Evolutionary conservation across 441 rosid genomes (phyloP), one percentile per base, ranked within the genome.

Genomic region (Arabidopsis lyrata): DNA sequence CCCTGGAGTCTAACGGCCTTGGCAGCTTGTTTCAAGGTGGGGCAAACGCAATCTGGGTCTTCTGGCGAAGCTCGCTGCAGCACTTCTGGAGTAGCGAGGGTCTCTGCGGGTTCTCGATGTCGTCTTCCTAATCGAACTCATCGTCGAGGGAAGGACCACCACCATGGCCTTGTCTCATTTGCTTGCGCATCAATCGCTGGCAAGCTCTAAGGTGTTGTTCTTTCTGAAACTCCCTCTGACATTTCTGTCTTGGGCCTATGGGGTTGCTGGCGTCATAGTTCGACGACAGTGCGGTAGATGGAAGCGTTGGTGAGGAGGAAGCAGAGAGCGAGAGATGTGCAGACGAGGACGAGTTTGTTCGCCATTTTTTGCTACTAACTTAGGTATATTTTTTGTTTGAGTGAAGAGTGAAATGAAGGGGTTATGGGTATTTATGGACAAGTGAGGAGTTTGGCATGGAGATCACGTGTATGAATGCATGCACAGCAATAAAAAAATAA

Each of bases 241-340:
- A 75, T 41, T 16, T 49, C 62, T 50, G 20, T 27, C 0, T 7
- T 65, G 49, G 22, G 31, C 53, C 44, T 6, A 13, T 5, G 3
- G 5, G 69, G 74, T 53, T 68, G 55, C 10, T 59, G 15, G 1
- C 24, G 5, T 53, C 69, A n/a, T 52, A 75, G 34, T 58, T 68
- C 78, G 6, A 68, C 69, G 5, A 68, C 27, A 2, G 74, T 75
- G 42, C 78, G 78, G 69, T 75, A 75, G 50, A 75, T 75, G 74
- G 78, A 75, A 13, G 78, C 78, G 24, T 75, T 60, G 15, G 78
- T 15, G 54, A 75, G 68, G 57, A 75, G 74, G 64, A 75, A 18
- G 47, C 32, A 75, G 36, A 76, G 14, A 31, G 66, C 70, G 18
- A 76, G 59, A 18, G 79, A 47, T 20, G 79, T 70, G 9, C 6